Base-by-base conservation (phyloP, 2,329 filamentous ascomycete genomes). In the Claviceps paspali region DNA sequence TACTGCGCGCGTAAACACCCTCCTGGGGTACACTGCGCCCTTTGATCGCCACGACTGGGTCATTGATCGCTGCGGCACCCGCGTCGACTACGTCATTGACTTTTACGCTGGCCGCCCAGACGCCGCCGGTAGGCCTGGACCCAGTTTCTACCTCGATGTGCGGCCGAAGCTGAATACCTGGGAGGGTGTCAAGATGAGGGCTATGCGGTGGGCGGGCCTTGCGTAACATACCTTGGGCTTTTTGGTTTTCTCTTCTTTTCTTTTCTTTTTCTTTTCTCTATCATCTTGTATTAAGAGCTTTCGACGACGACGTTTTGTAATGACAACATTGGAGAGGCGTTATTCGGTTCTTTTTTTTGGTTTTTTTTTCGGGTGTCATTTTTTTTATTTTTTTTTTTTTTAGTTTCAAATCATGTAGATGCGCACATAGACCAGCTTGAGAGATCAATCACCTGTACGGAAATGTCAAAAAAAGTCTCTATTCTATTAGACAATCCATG, bases 11-110 rank as follows among this genome's bases (percentile, higher is more conserved):
- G 59, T 91, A 47, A 92, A 93, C 57, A 82, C 78, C 4, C 59
- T 86, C 40, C 62, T 94, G 38, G 91, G 91, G n/a, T 96, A 94
- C 57, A 79, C 81, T 41, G 68, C 79, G 37, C 91, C 91, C 2
- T 98, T 98, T 58, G 91, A 98, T 61, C 70, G 91, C 21, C 91
- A 98, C 57, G 91, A 98, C 58, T 98, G 91, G 91, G 77, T 95
- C 18, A 79, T 98, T 26, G 87, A 98, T 60, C 70, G 91, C 36
- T 96, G 91, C 54, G 88, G 82, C 22, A 79, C 67, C 15, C 75
- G 74, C 51, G 64, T 98, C 34, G 91, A 96, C 50, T 98, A 98
- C 55, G 81, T 98, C 28, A 98, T 98, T 57, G 91, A 98, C 60
- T 98, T 98, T 51, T 98, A 98, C 54, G 77, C 85, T 5, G 91